Evolutionary conservation across 352 stramenopile species (phyloP), one percentile per base, ranked within the genome.

Genomic region (Peronospora destructor): DNA sequence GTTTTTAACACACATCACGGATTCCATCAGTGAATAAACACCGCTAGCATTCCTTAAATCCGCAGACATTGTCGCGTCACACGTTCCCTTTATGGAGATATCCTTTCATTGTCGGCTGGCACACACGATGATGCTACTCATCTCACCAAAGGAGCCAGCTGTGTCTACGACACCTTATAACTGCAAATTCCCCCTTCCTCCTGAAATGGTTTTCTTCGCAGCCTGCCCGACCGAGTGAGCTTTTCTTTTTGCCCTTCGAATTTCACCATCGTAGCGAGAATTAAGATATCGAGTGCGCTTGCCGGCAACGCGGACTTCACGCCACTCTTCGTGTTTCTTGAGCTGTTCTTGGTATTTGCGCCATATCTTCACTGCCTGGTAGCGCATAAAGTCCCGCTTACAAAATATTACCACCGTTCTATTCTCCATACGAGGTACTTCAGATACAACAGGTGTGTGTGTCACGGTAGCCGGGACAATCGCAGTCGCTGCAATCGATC

Each of bases 381-480:
- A 90, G 9, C 78, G 73, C 62, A 90, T 68, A 28, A 90, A 90
- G 37, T 90, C 78, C 7, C 78, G 73, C 52, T 84, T 87, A 59
- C 78, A 90, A 44, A 90, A 90, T 45, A 90, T 78, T 47, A 87
- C 71, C n/a, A 90, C 63, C 7, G 78, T 87, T 37, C 71, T 67
- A 53, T 75, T 73, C 54, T 48, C 53, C 32, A 38, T 49, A 49
- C 29, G 46, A 2, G 48, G 19, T 5, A 16, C 10, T 10, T 41
- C 33, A 19, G 39, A 34, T 30, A 41, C 32, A 37, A 25, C 21
- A 38, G 37, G 29, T 42, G 39, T 6, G 6, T 57, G 30, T 19
- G 36, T 21, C n/a, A 45, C n/a, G 13, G 29, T 16, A 14, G 41
- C 33, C 25, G 34, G 23, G 37, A 9, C 23, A 35, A 26, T 28